These are phyloP conservation scores for Chytridiales sp. DNA, from an alignment of 371 early-diverging fungal species.

Conservation along the genomic window DNA sequence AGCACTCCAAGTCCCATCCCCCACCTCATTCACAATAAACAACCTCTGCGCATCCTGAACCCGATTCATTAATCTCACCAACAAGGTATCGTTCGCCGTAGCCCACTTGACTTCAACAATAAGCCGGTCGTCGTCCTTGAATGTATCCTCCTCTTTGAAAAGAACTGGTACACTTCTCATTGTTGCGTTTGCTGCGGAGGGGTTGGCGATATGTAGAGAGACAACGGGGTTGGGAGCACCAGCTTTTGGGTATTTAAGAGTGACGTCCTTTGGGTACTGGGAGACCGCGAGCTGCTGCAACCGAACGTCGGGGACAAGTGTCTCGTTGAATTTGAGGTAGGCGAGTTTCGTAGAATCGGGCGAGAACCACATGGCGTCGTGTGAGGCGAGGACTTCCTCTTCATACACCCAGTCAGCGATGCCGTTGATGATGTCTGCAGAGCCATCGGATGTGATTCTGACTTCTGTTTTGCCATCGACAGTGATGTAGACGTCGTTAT, in stretches of 20 bases:
- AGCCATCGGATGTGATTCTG: slow-evolving; percentile 84
- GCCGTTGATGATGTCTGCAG: slow-evolving; percentile 83
- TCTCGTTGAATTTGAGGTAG: slow-evolving; percentile 84
- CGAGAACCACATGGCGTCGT: slow-evolving; percentile 86
- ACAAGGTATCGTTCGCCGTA: slow-evolving; percentile 57
- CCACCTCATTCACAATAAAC: slow-evolving; percentile 46
- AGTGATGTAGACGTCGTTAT: slow-evolving; percentile 82
- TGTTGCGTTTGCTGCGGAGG: slow-evolving; percentile 16
- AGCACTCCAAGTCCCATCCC: slow-evolving; percentile 32
- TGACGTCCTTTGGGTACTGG: slow-evolving; percentile 70
- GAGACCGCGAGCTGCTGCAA: slow-evolving; percentile 62
- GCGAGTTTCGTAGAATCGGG: slow-evolving; percentile 79
- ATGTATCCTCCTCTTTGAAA: slow-evolving; percentile 40
- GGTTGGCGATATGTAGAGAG: slow-evolving; percentile 67
- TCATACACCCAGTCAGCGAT: slow-evolving; percentile 98
- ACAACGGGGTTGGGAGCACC: slow-evolving; percentile 85
- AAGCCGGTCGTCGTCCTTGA: slow-evolving; percentile 68
- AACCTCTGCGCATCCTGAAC: slow-evolving; percentile 80
- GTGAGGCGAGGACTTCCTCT: slow-evolving; percentile 80
- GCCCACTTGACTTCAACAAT: slow-evolving; percentile 84
- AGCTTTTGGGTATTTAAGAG: slow-evolving; percentile 86
- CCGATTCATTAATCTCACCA: slow-evolving; percentile 83
- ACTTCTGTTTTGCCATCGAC: slow-evolving; percentile 61
- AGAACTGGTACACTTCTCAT: slow-evolving; percentile 21
- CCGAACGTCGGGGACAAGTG: slow-evolving; percentile 74